Evolutionary conservation across 352 stramenopile species (phyloP).

Genomic region (Phytophthora pseudosyringae): DNA sequence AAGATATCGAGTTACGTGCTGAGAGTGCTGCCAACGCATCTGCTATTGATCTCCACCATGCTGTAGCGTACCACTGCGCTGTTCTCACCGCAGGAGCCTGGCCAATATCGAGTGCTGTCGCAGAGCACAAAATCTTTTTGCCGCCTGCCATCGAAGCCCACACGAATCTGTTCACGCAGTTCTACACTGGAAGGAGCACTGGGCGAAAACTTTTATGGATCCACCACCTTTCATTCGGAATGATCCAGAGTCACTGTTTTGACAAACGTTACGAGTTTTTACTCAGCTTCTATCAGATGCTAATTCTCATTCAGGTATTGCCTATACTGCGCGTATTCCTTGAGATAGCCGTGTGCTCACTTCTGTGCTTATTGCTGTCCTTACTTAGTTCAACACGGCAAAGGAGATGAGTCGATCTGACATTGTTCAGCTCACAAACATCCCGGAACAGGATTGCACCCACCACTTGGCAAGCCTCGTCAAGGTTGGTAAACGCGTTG

Average conservation of each 20-base stretch:
- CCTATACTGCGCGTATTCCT: neutral
- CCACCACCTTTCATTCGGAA: constrained; percentile 78
- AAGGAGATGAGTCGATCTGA: constrained; percentile 44
- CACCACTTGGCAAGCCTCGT: constrained; percentile 78
- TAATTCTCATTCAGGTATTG: constrained; percentile 74
- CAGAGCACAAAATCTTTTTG: constrained; percentile 61
- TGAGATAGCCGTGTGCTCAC: neutral
- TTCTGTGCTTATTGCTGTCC: neutral
- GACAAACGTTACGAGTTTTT: constrained; percentile 83
- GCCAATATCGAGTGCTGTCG: constrained; percentile 75
- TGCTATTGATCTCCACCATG: constrained; percentile 66
- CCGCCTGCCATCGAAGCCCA: constrained; percentile 63
- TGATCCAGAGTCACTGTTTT: constrained; percentile 72
- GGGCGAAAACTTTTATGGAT: constrained; percentile 84
- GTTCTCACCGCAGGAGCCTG: constrained; percentile 85
- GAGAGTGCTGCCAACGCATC: constrained; percentile 41
- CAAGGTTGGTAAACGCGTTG: constrained; percentile 54
- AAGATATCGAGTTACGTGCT: constrained; percentile 53
- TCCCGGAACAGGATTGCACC: constrained; percentile 58
- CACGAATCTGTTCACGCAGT: constrained; percentile 81
- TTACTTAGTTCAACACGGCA: constrained; percentile 67
- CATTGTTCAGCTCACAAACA: constrained; percentile 62
- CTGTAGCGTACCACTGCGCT: constrained; percentile 73
- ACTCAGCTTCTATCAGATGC: constrained; percentile 87
- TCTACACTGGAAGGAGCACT: constrained; percentile 79